Percentiles rank a stretch among this genome's conserved stretches.
phyloP scores from a whole-genome alignment of 208 protist species.

The Kentomonas sorsogonicus region DNA sequence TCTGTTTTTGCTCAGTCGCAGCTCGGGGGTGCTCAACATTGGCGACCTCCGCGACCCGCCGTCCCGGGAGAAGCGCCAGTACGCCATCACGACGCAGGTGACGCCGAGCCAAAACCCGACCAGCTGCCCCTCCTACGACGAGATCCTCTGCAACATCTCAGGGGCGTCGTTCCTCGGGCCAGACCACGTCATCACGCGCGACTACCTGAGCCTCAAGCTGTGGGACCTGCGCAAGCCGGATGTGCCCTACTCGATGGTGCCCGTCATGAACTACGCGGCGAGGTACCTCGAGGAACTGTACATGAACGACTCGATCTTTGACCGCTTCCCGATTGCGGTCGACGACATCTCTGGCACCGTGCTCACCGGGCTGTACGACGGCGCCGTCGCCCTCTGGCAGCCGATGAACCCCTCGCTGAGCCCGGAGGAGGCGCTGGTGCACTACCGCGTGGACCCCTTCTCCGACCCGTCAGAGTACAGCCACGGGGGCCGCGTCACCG shows the following conservation, averaged over 20 bases:
- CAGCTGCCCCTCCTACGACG: constrained; percentile 52
- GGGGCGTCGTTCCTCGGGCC: constrained; percentile 68
- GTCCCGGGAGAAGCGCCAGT: constrained; percentile 56
- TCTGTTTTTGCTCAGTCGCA: constrained; percentile 76
- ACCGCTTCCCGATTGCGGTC: constrained; percentile 74
- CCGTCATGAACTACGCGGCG: constrained; percentile 69
- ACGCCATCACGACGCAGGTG: constrained; percentile 58
- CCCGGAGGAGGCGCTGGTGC: constrained; percentile 28
- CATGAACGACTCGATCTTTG: constrained; percentile 82
- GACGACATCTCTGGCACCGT: constrained; percentile 73
- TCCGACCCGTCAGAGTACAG: constrained; percentile 19
- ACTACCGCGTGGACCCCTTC: constrained; percentile 66
- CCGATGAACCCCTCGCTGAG: constrained; percentile 33
- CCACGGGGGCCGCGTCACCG: constrained; percentile 22
- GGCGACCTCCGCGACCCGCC: constrained; percentile 78
- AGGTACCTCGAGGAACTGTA: constrained; percentile 71
- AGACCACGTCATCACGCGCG: constrained; percentile 78
- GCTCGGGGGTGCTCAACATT: constrained; percentile 76
- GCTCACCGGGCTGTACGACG: constrained; percentile 82
- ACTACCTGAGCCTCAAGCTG: constrained; percentile 83
- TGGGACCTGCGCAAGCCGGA: constrained; percentile 76
- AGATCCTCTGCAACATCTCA: constrained; percentile 84
- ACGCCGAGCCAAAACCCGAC: constrained; percentile 49
- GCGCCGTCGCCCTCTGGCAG: constrained; percentile 82
- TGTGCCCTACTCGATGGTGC: constrained; percentile 44